Percentiles rank a stretch among this genome's conserved stretches.
These are phyloP conservation scores for Fusarium buharicum DNA, from an alignment of 2,329 filamentous ascomycete species.

Conservation along the genomic window DNA sequence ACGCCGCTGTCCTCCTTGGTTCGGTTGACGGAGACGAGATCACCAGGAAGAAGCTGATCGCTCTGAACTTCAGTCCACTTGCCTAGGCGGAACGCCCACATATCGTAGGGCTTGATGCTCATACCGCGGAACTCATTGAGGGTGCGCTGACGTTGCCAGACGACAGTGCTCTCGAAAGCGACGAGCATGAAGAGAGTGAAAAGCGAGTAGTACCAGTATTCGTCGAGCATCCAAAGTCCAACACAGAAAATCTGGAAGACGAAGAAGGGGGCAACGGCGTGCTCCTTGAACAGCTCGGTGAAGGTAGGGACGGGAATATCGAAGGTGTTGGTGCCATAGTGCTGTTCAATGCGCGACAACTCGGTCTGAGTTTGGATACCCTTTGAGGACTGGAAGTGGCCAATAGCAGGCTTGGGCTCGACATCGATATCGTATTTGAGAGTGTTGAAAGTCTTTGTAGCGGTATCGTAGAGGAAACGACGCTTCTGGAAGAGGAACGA, in stretches of 20 bases:
- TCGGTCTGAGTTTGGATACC: conserved; percentile 81
- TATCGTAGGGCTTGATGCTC: conserved; percentile 98
- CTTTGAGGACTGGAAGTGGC: conserved; percentile 80
- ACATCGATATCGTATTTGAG: conserved; percentile 84
- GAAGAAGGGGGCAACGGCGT: conserved; percentile 98
- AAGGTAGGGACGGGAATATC: conserved; percentile 98
- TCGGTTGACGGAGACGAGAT: conserved; percentile 89
- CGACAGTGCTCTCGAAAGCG: conserved; percentile 96
- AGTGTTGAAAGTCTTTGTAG: conserved; percentile 80
- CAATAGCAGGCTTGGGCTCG: conserved; percentile 83
- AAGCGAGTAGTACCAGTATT: conserved; percentile 99
- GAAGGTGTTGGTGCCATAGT: conserved; percentile 96
- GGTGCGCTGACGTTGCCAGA: conserved; percentile 98
- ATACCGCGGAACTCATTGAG: conserved; percentile 97
- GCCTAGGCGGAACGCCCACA: conserved; percentile 87
- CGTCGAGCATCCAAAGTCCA: conserved; percentile 96
- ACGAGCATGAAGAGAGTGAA: conserved; percentile 99
- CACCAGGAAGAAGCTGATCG: conserved; percentile 91
- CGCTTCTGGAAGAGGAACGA: conserved; percentile 99
- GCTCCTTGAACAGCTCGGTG: conserved; percentile 95
- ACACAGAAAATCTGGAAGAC: conserved; percentile 99
- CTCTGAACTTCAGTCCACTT: conserved; percentile 91
- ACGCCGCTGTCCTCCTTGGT: conserved; percentile 98
- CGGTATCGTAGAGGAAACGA: conserved; percentile 85
- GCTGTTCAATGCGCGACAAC: conserved; percentile 81